A percentile compares a stretch with the other conserved stretches of the same genome.
These are phyloP conservation scores for Rhodotorula sp. DNA, from an alignment of 1,284 basidiomycete genomes.

Conservation along the genomic window DNA sequence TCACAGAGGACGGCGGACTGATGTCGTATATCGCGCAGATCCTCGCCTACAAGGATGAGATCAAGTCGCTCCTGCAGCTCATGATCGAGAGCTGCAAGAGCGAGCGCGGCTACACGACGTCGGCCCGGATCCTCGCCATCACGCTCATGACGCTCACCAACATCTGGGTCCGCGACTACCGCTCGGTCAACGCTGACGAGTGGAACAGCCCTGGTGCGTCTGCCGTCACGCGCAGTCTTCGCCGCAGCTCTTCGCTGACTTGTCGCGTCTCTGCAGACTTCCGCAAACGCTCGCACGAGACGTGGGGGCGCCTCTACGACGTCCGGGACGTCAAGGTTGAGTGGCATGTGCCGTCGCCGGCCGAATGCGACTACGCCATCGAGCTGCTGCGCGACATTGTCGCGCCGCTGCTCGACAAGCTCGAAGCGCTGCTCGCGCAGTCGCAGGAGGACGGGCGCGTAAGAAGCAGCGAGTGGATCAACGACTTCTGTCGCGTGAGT, in stretches of 20 bases:
- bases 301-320: constrained; percentile 63
- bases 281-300: constrained; percentile 57
- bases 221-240: neutral
- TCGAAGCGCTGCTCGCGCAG: constrained; percentile 61
- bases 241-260: neutral
- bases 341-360: constrained; percentile 79
- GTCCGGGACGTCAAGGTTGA: constrained; percentile 76
- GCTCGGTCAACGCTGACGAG: constrained; percentile 79
- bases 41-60: constrained; percentile 66
- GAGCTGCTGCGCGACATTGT: constrained; percentile 73
- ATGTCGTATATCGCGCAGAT: constrained; percentile 56
- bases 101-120: constrained; percentile 84
- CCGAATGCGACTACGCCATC: constrained; percentile 79
- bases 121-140: constrained; percentile 75
- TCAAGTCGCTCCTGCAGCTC: constrained; percentile 68
- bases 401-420: constrained; percentile 65
- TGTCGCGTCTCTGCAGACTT: constrained; percentile 21
- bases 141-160: constrained; percentile 74
- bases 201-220: constrained; percentile 71
- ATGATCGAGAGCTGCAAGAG: constrained; percentile 79
- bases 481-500: constrained; percentile 81
- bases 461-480: constrained; percentile 69
- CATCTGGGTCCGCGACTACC: constrained; percentile 77
- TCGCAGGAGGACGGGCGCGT: constrained; percentile 22
- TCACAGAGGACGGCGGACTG: neutral